Percentiles rank a stretch among this genome's conserved stretches.
Conservation (phyloP, 768 basidiomycete species). For the Russula griseocarnosa region DNA sequence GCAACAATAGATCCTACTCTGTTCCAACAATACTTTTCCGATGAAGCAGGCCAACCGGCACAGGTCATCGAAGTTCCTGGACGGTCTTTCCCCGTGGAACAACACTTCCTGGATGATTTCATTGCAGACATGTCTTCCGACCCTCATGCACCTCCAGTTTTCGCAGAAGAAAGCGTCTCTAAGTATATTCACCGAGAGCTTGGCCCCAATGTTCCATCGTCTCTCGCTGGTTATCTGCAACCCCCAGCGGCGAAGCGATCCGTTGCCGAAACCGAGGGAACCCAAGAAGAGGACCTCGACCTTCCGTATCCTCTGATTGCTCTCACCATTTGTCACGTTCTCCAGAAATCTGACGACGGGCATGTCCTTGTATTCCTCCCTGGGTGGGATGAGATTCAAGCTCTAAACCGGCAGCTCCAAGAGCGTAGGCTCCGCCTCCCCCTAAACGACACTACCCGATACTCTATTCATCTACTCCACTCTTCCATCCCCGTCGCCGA, state of each 20-base stretch:
- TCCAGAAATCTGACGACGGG: conserved; percentile 70
- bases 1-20: conserved; percentile 90
- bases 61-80: conserved; percentile 82
- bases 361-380: conserved; percentile 89
- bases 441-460: conserved; percentile 56
- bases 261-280: conserved; percentile 32
- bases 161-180: conserved; percentile 61
- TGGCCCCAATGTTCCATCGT: conserved; percentile 34
- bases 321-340: conserved; percentile 72
- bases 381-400: conserved; percentile 88
- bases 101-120: conserved; percentile 78
- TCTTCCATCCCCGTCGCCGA: conserved; percentile 85
- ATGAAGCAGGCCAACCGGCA: conserved; percentile 55
- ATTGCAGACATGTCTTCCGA: conserved; percentile 46
- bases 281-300: conserved; percentile 57
- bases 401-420: conserved; percentile 61
- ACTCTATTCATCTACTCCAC: conserved; percentile 77
- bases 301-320: conserved; percentile 79
- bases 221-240: conserved; percentile 24
- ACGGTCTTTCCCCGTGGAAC: conserved; percentile 82
- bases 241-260: conserved; percentile 15
- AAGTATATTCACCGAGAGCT: conserved; percentile 73
- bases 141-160: conserved; percentile 55
- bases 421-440: conserved; percentile 49
- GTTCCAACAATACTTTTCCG: conserved; percentile 84